Base-by-base conservation (phyloP, 371 early-diverging fungal species). In the Lichtheimia corymbifera region DNA sequence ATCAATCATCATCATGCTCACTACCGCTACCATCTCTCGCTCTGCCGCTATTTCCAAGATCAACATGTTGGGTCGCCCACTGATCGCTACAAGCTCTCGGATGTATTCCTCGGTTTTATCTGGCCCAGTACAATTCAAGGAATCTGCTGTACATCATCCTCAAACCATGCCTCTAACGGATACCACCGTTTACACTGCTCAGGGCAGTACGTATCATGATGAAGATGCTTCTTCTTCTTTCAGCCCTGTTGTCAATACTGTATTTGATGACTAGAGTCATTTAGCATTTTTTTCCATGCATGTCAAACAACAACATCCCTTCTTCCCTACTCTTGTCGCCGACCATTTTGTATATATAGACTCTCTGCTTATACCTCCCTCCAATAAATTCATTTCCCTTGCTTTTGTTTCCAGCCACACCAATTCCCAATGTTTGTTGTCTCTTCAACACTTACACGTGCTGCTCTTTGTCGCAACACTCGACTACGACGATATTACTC, bases 161-260 rank as follows among this genome's bases (percentile, higher is more conserved):
- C 63, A 62, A 52, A 57, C 53, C 24, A 55, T 62, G 63, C 63
- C 63, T 5, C 24, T 56, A 43, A 62, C 63, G 2, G 55, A 62
- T 25, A 17, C 49, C 6, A 62, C 63, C 4, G 30, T 62, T 42
- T 62, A 62, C 30, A 44, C 57, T 42, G 54, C 56, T 50, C 63
- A 62, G 53, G 63, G 56, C 30, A 42, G 44, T 25, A 22, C 22
- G 9, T 20, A 28, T 7, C 18, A 52, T 4, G 63, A 62, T 2
- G 42, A 47, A 14, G 40, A 50, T 24, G 40, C 25, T 28, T 17
- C 54, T 12, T 28, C 62, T 35, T 28, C 51, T 17, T 62, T 62
- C 44, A 62, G 52, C 24, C 63, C 63, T 30, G 56, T 54, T 44
- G 57, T 62, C 63, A 62, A 62, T 25, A 51, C 57, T 28, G 56